These are phyloP conservation scores for Apiotrichum gamsii DNA, from an alignment of 1,284 basidiomycete genomes.

Conservation along the genomic window DNA sequence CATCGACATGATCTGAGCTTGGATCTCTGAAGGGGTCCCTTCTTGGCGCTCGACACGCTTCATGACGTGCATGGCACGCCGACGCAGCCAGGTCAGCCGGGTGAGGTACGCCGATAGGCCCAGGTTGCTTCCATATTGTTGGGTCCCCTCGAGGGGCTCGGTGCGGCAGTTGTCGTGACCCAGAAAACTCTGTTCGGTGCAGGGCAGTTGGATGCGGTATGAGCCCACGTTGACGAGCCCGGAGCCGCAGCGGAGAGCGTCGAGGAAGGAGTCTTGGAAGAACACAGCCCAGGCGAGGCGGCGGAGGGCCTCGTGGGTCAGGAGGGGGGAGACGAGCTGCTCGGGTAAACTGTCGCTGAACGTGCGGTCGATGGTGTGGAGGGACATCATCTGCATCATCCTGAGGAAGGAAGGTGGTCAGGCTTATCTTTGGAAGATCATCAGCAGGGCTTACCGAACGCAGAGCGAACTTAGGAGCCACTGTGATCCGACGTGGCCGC, in stretches of 20 bases:
- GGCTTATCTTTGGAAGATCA: too few species aligned
- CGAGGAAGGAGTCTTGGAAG: constrained; percentile 18
- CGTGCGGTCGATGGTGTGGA: constrained; percentile 16
- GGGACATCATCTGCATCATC: constrained; percentile 22
- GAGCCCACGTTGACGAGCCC: constrained; percentile 5
- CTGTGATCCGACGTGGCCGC: constrained; percentile 10
- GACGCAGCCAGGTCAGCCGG: too few species aligned
- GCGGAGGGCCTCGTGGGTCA: constrained; percentile 15
- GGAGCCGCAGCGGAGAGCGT: constrained; percentile 19
- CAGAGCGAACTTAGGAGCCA: constrained; percentile 15
- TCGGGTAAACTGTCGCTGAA: constrained; percentile 1
- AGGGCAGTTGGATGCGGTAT: constrained; percentile 18
- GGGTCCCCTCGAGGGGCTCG: constrained; percentile 10
- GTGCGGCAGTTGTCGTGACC: constrained; percentile 7
- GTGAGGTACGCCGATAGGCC: too few species aligned
- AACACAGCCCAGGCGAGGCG: constrained; percentile 23
- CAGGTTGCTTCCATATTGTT: too few species aligned
- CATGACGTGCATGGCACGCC: too few species aligned
- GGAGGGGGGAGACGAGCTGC: constrained; percentile 8
- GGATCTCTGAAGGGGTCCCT: too few species aligned
- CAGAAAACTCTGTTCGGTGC: constrained; percentile 11
- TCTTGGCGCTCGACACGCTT: too few species aligned
- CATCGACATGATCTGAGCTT: too few species aligned
- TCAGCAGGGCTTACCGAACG: constrained; percentile 2
- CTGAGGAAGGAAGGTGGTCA: constrained; percentile 1